Conservation (phyloP, 2,329 filamentous ascomycete genomes). For the Sporothrix humicola region DNA sequence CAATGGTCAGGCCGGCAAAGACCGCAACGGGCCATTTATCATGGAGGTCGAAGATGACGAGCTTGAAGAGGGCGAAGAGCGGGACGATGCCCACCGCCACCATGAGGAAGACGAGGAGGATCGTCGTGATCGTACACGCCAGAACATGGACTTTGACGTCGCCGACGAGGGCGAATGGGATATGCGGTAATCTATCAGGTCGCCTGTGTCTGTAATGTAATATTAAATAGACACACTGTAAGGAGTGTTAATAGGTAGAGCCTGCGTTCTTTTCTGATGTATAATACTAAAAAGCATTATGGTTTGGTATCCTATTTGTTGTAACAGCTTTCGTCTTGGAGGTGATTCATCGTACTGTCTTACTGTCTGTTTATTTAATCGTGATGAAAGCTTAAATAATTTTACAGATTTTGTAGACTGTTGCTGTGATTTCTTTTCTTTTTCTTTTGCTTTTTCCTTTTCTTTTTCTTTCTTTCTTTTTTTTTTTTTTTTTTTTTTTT, state of each 20-base stretch:
- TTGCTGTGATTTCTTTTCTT: too few relatives aligned
- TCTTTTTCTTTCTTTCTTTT: too few relatives aligned
- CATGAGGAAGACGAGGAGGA: conserved; percentile 23
- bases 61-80: not conserved
- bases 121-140: conserved; percentile 37
- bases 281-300: not conserved
- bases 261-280: not conserved
- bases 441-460: too few relatives aligned
- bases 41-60: conserved; percentile 3
- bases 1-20: conserved; percentile 34
- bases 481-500: too few relatives aligned
- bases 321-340: too few relatives aligned
- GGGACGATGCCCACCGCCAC: conserved; percentile 4
- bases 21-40: not conserved
- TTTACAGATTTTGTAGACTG: not conserved
- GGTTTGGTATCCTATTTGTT: not conserved
- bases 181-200: conserved; percentile 33
- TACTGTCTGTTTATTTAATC: too few relatives aligned
- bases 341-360: too few relatives aligned
- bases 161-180: conserved; percentile 58
- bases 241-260: not conserved
- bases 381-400: too few relatives aligned
- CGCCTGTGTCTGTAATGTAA: not conserved
- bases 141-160: conserved; percentile 61
- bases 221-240: not conserved